These are phyloP conservation scores for Telfairia occidentalis DNA, from an alignment of 331 rosid genomes.

Conservation along the genomic window DNA sequence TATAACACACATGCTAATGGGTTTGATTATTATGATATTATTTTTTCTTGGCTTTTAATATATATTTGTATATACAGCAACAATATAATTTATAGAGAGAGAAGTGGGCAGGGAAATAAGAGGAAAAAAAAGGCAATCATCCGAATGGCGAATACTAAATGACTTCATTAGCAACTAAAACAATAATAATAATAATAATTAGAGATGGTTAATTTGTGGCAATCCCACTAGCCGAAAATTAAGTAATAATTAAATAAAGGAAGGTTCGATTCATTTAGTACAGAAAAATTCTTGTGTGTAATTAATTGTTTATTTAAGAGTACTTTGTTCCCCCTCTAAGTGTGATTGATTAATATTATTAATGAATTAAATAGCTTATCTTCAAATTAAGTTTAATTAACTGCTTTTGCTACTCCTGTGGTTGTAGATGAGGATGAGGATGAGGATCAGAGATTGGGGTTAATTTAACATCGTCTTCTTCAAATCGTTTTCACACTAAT, in stretches of 20 bases:
- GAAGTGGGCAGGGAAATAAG: background rate
- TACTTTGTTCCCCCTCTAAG: background rate
- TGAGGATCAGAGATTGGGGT: background rate
- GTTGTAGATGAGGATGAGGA: background rate
- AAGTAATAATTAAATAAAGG: background rate
- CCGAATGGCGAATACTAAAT: background rate
- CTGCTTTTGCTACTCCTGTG: background rate
- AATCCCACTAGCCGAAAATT: conserved; percentile 7
- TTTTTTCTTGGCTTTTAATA: background rate
- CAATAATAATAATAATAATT: background rate
- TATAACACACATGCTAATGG: background rate
- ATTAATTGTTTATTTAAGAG: background rate
- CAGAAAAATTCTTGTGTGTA: background rate
- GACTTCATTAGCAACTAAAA: background rate
- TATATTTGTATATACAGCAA: background rate
- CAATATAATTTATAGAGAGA: background rate
- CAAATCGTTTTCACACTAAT: background rate
- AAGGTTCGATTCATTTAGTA: background rate
- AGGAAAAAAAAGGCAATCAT: background rate
- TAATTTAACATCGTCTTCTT: background rate
- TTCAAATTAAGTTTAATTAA: background rate
- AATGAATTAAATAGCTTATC: conserved; percentile 4
- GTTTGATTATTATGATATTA: background rate
- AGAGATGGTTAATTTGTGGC: background rate
- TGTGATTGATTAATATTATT: background rate